A percentile compares a stretch with the other conserved stretches of the same genome.
Conservation (phyloP, 352 stramenopile genomes). For the Phytophthora chlamydospora region DNA sequence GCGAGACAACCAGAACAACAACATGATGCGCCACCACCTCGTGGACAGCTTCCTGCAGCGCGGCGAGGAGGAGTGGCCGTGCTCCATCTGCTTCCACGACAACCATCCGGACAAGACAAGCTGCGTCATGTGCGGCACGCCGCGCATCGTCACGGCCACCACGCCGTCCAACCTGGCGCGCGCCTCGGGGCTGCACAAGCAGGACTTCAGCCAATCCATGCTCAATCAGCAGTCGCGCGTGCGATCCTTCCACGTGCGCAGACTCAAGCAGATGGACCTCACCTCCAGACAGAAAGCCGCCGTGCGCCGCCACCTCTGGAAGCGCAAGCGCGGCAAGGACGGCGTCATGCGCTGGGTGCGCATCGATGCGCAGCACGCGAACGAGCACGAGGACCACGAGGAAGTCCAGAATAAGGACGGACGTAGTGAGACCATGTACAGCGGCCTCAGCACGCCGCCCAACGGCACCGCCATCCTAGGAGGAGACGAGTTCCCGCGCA, state of each 20-base stretch:
- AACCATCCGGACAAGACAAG: conserved; percentile 83
- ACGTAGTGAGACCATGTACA: conserved; percentile 38
- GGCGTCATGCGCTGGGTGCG: conserved; percentile 82
- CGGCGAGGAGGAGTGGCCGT: conserved; percentile 84
- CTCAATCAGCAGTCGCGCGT: conserved; percentile 85
- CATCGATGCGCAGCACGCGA: conserved; percentile 61
- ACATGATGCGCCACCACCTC: conserved; percentile 89
- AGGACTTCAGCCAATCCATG: conserved; percentile 71
- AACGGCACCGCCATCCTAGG: conserved; percentile 46
- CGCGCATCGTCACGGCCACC: conserved; percentile 60
- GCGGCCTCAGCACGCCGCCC: conserved; percentile 55
- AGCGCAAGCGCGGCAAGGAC: conserved; percentile 72
- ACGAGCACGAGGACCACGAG: conserved; percentile 36
- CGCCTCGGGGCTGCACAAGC: conserved; percentile 75
- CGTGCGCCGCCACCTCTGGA: conserved; percentile 78
- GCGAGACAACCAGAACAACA: conserved; percentile 88
- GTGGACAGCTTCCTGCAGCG: conserved; percentile 84
- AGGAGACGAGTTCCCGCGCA: conserved; percentile 24
- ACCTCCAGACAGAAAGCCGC: conserved; percentile 81
- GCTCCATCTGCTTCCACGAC: conserved; percentile 89
- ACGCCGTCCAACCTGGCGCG: conserved; percentile 63
- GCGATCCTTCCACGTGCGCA: conserved; percentile 82
- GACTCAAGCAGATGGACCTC: conserved; percentile 88
- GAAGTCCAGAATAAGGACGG: conserved; percentile 35
- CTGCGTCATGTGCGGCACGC: conserved; percentile 88